phyloP scores from a whole-genome alignment of 176 grass and related monocot genomes.

The Musa itinerans region DNA sequence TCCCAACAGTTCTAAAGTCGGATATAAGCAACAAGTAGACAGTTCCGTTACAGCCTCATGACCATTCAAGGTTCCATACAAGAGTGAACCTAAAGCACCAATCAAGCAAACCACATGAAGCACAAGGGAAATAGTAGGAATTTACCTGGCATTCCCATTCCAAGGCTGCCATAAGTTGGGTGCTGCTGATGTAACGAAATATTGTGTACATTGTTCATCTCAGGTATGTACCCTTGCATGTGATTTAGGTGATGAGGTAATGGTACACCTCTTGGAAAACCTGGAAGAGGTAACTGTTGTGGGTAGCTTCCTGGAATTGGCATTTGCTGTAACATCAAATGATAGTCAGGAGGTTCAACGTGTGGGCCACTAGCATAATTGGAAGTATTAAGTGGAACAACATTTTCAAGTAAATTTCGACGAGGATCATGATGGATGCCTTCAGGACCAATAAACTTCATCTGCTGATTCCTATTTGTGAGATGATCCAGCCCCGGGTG shows the following conservation, averaged over 20 bases:
- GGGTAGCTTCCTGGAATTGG: slow-evolving; percentile 46
- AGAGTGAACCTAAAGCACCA: slow-evolving; percentile 9
- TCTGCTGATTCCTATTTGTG: slow-evolving; percentile 46
- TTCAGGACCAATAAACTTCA: slow-evolving; percentile 38
- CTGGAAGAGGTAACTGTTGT: slow-evolving; percentile 31
- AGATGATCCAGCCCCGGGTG: slow-evolving; percentile 1
- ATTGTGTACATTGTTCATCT: slow-evolving; percentile 73
- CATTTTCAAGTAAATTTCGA: slow-evolving; percentile 45
- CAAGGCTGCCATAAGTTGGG: slow-evolving; percentile 55
- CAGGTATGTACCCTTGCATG: slow-evolving; percentile 51
- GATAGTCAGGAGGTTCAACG: slow-evolving; percentile 51
- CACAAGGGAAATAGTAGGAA: slow-evolving; percentile 4
- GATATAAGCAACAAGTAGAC: too few relatives aligned
- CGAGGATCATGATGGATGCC: slow-evolving; percentile 41
- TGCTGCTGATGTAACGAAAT: slow-evolving; percentile 59
- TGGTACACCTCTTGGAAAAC: slow-evolving; percentile 52
- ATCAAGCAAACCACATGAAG: slow-evolving; percentile 9
- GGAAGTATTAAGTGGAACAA: slow-evolving; percentile 41
- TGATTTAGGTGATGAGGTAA: slow-evolving; percentile 58
- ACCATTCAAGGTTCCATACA: background rate
- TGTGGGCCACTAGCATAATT: slow-evolving; percentile 32
- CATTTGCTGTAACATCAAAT: slow-evolving; percentile 62
- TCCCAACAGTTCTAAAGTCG: too few relatives aligned
- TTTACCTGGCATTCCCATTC: slow-evolving; percentile 64
- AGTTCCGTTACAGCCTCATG: background rate